Base-by-base conservation (phyloP, 345 rosid species). In the Balakata baccata region DNA sequence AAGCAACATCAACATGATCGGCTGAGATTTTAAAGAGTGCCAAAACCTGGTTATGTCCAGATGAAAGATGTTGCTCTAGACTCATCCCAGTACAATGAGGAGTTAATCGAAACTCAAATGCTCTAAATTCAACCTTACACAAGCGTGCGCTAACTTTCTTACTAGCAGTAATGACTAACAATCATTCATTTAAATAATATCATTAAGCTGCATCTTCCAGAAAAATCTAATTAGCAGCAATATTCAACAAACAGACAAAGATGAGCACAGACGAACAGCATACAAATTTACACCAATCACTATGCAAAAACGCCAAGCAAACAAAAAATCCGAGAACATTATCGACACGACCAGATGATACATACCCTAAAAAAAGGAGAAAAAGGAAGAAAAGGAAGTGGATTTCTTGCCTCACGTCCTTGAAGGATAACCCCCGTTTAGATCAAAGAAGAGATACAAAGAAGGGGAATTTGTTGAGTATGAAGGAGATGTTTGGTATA, bases 351-450 rank as follows among this genome's bases (percentile, higher is more conserved):
- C 1, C 5, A 18, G 7, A 64, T 16, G n/a, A 38, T 16, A 16
- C 34, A 43, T 45, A n/a, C 49, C 51, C 49, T 18, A 56, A 53
- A 69, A 13, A 13, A 11, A 41, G 20, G 5, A 38, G 2, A 22
- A 13, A 12, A 13, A 57, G 10, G 7, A 46, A 34, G 43, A n/a
- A n/a, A n/a, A 64, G 23, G 14, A 37, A 17, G 7, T 16, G 3
- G 63, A 43, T 25, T 23, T 45, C 66, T 71, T 71, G 74, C 66
- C 74, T 57, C 47, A 20, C 39, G 3, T 61, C 23, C 17, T 59
- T 22, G 62, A 12, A 7, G 8, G 4, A 43, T 29, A 29, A 29
- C 34, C 34, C 34, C 34, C 34, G 34, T 29, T 29, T 2, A 2
- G 34, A 29, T 29, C 34, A 29, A 29, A 29, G 34, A 29, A 2